phyloP scores from a whole-genome alignment of 2,329 filamentous ascomycete species.

The Albifimbria verrucaria region DNA sequence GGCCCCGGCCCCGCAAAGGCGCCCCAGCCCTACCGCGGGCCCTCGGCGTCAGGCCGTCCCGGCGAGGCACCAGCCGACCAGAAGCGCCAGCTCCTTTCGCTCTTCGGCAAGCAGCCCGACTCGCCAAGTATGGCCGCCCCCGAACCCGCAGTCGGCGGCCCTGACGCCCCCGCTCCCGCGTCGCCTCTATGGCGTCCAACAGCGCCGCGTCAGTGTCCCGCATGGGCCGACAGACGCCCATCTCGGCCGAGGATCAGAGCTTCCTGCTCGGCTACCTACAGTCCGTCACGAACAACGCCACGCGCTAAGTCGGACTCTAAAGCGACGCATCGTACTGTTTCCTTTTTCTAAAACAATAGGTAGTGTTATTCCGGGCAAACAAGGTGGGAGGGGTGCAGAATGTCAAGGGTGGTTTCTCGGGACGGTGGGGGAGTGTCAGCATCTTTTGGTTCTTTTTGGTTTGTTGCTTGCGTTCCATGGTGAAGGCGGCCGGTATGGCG shows the following conservation, averaged over 20 bases:
- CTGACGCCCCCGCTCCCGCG: slow-evolving; percentile 28
- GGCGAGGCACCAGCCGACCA: slow-evolving; percentile 26
- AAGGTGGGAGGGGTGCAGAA: too few relatives aligned
- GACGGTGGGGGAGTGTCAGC: too few relatives aligned
- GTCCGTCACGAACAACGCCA: slow-evolving; percentile 41
- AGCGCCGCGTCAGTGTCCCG: slow-evolving; percentile 28
- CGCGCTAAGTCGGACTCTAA: too few relatives aligned
- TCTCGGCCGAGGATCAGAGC: slow-evolving; percentile 68
- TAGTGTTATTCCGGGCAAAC: too few relatives aligned
- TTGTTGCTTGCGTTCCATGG: too few relatives aligned
- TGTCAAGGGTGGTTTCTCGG: too few relatives aligned
- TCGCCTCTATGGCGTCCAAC: slow-evolving; percentile 43
- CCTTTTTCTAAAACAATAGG: too few relatives aligned
- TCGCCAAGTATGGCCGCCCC: slow-evolving; percentile 3
- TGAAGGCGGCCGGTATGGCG: too few relatives aligned
- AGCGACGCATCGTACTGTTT: background rate
- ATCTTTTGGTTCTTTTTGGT: too few relatives aligned
- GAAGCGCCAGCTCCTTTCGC: slow-evolving; percentile 48
- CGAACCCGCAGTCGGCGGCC: background rate
- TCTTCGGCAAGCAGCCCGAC: slow-evolving; percentile 52
- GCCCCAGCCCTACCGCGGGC: background rate
- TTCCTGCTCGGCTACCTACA: slow-evolving; percentile 77
- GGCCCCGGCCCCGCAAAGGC: slow-evolving; percentile 8
- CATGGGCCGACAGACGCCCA: slow-evolving; percentile 49
- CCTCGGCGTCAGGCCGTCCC: slow-evolving; percentile 6